phyloP scores from a whole-genome alignment of 345 rosid genomes.

The Mercurialis annua region DNA sequence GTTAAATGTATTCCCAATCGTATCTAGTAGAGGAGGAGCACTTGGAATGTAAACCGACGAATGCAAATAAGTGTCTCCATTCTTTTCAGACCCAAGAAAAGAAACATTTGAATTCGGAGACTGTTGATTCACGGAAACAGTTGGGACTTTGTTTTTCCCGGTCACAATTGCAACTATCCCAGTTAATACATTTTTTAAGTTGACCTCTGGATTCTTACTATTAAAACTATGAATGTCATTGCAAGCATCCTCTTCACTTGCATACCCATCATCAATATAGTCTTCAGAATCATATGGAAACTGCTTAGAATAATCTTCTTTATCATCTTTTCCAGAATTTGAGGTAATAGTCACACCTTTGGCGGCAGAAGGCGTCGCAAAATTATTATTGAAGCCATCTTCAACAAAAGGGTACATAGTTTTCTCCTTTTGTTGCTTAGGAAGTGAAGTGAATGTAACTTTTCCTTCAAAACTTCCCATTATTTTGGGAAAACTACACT shows the following conservation, averaged over 20 bases:
- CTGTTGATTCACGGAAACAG: slow-evolving; percentile 28
- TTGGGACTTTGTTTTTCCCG: slow-evolving; percentile 49
- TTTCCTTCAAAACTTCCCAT: slow-evolving; percentile 27
- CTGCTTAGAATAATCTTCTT: slow-evolving; percentile 36
- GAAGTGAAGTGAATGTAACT: slow-evolving; percentile 12
- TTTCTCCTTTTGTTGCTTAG: slow-evolving; percentile 14
- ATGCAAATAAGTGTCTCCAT: slow-evolving; percentile 74
- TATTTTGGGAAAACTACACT: not conserved
- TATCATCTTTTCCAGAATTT: slow-evolving; percentile 26
- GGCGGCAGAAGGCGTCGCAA: slow-evolving; percentile 12
- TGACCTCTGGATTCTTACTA: slow-evolving; percentile 55
- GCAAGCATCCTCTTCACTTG: slow-evolving; percentile 34
- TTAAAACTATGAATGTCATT: slow-evolving; percentile 13
- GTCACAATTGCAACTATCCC: slow-evolving; percentile 82
- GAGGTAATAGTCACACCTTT: slow-evolving; percentile 4
- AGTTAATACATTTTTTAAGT: slow-evolving; percentile 70
- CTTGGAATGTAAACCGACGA: slow-evolving; percentile 92
- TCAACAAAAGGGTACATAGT: slow-evolving; percentile 23
- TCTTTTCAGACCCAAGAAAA: slow-evolving; percentile 65
- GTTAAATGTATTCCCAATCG: slow-evolving; percentile 47
- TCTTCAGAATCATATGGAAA: slow-evolving; percentile 52
- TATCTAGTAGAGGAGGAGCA: slow-evolving; percentile 87
- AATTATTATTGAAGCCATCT: slow-evolving; percentile 1
- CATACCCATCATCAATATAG: slow-evolving; percentile 53
- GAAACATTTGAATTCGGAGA: slow-evolving; percentile 61